Base-by-base conservation (phyloP, 352 stramenopile genomes). In the Phytophthora palmivora region DNA sequence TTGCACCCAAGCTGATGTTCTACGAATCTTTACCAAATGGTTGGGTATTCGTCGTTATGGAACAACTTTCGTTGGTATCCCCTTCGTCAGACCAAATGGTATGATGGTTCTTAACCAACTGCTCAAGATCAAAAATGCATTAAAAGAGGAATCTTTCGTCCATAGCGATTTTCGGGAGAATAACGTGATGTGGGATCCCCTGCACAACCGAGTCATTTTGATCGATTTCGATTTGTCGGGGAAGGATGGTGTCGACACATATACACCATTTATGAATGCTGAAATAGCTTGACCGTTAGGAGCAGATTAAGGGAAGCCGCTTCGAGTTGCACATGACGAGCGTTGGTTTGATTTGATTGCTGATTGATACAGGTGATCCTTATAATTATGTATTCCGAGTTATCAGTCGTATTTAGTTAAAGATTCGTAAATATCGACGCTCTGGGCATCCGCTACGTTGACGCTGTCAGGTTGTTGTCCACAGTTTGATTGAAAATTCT, bases 171-270 rank as follows among this genome's bases (percentile, higher is more conserved):
- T 48, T 55, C 46, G 47, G 12, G 53, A 66, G 39, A 56, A 28
- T 41, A 74, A 72, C 12, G 36, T 65, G 37, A 41, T 68, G 55
- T 77, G 65, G 65, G 64, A 72, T 65, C 10, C 46, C 15, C 11
- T 28, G 44, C 47, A 62, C 47, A 64, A 69, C 32, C 59, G 57
- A 57, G 59, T 78, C 51, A 54, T 78, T 12, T 47, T 72, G 54
- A 58, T 72, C 37, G 69, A 74, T 58, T 78, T 74, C 37, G 69
- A 71, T 52, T 74, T 58, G 63, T 56, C 63, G 9, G 63, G 63
- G 47, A 60, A 48, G 19, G 68, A 73, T 49, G 55, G 55, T 15
- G 51, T 37, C 7, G 58, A 14, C 22, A 67, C 50, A 30, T 61
- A 73, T 22, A 61, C 67, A 37, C 45, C 58, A 56, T 73, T 70